Base-by-base conservation (phyloP, 345 rosid species). In the Psidium friedrichsthalianum region DNA sequence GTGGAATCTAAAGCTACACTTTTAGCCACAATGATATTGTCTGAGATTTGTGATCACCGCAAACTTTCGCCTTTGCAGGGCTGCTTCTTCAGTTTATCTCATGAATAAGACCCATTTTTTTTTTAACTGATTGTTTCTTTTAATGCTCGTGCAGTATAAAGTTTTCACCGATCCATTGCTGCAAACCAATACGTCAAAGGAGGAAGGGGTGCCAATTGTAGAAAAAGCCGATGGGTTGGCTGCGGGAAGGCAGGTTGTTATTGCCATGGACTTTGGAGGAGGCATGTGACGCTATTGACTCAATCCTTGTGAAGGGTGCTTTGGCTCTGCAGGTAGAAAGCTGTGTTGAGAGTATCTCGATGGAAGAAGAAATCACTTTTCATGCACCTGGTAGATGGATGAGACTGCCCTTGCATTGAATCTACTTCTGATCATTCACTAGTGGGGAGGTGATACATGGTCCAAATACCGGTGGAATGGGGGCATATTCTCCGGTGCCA, bases 391-490 rank as follows among this genome's bases (percentile, higher is more conserved):
- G 98, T 94, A 82, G 98, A 97, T 88, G 99, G 98, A 81, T n/a
- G 97, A 94, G 88, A 93, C 93, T 89, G 98, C 97, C 56, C 89
- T 97, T 82, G 94, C 99, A 29, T 88, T 94, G 52, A 95, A 90
- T 97, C 98, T 86, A 97, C 98, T 49, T 95, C 93, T 83, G 98
- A 97, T 87, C 98, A 97, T 88, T 94, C 93, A 90, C 92, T 97
- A 51, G 99, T 95, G 99, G 61, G 98, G 94, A 90, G 99, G 99
- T 85, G 98, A 97, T 87, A 94, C 93, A n/a, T 0, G 98, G 98
- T 55, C 97, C 99, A 12, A 95, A 94, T 98, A 98, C 4, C 6
- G 44, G 44, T 42, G 44, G 44, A 42, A 42, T 42, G 44, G 44
- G 44, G 2, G 44, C 44, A 6, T 95, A 94, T 86, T 97, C 97